These are phyloP conservation scores for Cyberlindnera mrakii DNA, from an alignment of 805 yeast species.

Conservation along the genomic window DNA sequence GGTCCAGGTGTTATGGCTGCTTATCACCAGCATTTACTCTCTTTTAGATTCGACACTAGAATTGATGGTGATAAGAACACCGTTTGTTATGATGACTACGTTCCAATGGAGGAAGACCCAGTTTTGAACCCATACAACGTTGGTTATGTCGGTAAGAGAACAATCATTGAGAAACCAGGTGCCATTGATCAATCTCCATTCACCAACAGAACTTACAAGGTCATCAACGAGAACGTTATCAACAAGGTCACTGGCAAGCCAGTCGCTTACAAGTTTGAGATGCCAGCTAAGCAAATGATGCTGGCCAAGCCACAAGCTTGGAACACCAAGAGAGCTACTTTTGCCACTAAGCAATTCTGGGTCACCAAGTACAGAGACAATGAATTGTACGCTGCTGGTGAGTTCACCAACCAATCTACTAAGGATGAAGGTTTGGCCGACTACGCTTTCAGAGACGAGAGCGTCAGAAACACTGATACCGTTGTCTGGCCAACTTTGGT, in stretches of 20 bases:
- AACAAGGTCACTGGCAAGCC: slow-evolving; percentile 67
- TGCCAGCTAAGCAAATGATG: slow-evolving; percentile 75
- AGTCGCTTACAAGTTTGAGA: slow-evolving; percentile 67
- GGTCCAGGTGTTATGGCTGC: slow-evolving; percentile 82
- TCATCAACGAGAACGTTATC: slow-evolving; percentile 66
- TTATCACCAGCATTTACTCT: slow-evolving; percentile 75
- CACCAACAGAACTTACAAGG: slow-evolving; percentile 68
- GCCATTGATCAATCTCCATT: slow-evolving; percentile 68
- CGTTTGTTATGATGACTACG: slow-evolving; percentile 64
- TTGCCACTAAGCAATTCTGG: slow-evolving; percentile 76
- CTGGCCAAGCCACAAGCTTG: slow-evolving; percentile 57
- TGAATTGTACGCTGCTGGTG: slow-evolving; percentile 76
- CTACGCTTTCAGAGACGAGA: slow-evolving; percentile 65
- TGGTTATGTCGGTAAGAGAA: slow-evolving; percentile 62
- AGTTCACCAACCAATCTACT: slow-evolving; percentile 76
- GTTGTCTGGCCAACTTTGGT: slow-evolving; percentile 82
- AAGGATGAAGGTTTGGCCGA: slow-evolving; percentile 62
- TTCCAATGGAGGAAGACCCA: slow-evolving; percentile 49
- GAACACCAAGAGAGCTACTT: slow-evolving; percentile 66
- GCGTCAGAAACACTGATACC: slow-evolving; percentile 66
- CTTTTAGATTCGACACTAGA: slow-evolving; percentile 78
- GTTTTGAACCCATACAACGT: slow-evolving; percentile 58
- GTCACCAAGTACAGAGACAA: slow-evolving; percentile 73
- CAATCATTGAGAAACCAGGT: slow-evolving; percentile 64
- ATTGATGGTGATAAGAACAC: slow-evolving; percentile 76